Evolutionary conservation across 768 basidiomycete species (phyloP).

Genomic region (Tricholoma matsutake): DNA sequence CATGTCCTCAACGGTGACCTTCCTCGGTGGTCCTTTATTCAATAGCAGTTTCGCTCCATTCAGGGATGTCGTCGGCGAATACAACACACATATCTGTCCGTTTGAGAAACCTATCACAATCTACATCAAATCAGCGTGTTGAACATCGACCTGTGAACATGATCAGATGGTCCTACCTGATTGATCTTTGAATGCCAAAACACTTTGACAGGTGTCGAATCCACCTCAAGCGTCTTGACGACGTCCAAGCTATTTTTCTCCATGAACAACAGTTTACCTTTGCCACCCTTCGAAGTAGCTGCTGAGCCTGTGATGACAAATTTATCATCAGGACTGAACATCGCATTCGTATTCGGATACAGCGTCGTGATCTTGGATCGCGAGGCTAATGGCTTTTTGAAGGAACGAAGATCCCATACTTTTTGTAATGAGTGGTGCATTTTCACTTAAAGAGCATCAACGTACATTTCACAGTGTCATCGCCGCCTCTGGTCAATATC

Average conservation of each 20-base stretch:
- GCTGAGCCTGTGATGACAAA: conserved; percentile 83
- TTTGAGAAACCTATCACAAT: conserved; percentile 86
- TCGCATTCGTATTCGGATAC: conserved; percentile 91
- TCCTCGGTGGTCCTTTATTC: conserved; percentile 81
- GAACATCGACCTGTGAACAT: background rate
- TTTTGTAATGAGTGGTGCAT: background rate
- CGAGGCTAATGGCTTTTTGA: conserved; percentile 85
- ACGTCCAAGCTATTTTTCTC: conserved; percentile 66
- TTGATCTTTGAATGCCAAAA: conserved; percentile 98
- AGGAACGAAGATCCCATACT: conserved; percentile 95
- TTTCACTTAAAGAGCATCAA: conserved; percentile 15
- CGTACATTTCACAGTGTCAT: conserved; percentile 94
- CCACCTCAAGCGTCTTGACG: conserved; percentile 63
- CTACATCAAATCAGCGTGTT: conserved; percentile 36
- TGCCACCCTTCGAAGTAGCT: conserved; percentile 59
- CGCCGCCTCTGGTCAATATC: conserved; percentile 86
- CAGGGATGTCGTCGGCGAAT: conserved; percentile 85
- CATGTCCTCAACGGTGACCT: conserved; percentile 83
- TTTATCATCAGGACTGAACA: conserved; percentile 94
- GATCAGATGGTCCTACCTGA: conserved; percentile 56
- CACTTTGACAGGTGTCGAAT: conserved; percentile 83
- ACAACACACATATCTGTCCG: conserved; percentile 85
- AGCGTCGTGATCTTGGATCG: conserved; percentile 64
- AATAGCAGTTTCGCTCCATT: conserved; percentile 91
- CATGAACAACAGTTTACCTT: conserved; percentile 74